Evolutionary conservation across 306 rosid species (phyloP), one percentile per base, ranked within the genome.

Genomic region (Herpetospermum pedunculosum): DNA sequence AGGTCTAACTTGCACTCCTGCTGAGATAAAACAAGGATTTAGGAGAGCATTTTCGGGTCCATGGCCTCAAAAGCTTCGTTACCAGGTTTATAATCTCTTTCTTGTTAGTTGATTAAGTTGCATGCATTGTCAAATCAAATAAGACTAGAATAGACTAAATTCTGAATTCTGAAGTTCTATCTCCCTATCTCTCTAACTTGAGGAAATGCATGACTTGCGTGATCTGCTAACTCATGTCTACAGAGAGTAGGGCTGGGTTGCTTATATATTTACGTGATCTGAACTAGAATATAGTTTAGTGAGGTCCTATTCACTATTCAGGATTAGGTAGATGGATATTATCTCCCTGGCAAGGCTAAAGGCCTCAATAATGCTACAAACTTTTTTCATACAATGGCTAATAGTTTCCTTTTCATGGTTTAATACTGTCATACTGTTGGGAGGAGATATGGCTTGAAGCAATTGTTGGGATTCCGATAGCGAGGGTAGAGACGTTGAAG

Each of bases 51-150:
- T 94, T 82, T 41, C 91, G 78, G 92, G 92, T 82, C 82, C 92
- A 0, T 94, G 96, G 97, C 92, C 95, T 47, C 86, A 86, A 71
- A 94, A 91, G 78, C 89, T 94, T 18, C 94, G 98, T 14, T 94
- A 94, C 87, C 87, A 86, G 96, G 99, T 89, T 54, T 28, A 52
- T 43, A 30, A 30, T 28, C 75, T 28, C 73, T 41, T 13, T 53
- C 34, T 77, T 52, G 26, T 30, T 54, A 15, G 41, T 50, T 76
- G 28, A 21, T 63, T 18, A 34, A 62, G 25, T 37, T 63, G 9
- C 70, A 34, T n/a, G 43, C 16, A 9, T 6, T 34, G 43, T 32
- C 8, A 4, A 18, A 62, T 21, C 28, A 34, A 62, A 8, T 41
- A 10, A 41, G 46, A 41, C 13, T 41, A 8, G 5, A 52, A 19